Base-by-base conservation (phyloP, 345 rosid species). In the Fremontodendron californicum region DNA sequence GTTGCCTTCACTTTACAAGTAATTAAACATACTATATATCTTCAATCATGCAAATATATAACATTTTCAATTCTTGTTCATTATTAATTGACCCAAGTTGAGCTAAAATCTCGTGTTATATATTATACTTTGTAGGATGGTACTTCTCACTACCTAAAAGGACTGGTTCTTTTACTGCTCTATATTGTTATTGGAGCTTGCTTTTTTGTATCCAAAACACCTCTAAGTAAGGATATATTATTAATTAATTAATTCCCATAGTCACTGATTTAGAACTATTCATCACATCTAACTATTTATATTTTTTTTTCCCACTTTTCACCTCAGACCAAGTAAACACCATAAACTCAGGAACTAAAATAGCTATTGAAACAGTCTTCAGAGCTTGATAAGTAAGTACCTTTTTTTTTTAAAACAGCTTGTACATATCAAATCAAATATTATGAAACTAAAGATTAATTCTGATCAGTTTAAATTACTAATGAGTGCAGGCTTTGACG, bases 101-200 rank as follows among this genome's bases (percentile, higher is more conserved):
- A 37, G 42, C 46, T 64, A 18, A 48, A 60, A 39, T 51, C 23
- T 51, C 37, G 5, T 33, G 29, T 61, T 2, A n/a, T n/a, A n/a
- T n/a, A 73, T 37, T 6, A 63, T 33, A 4, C 60, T 72, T 70
- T 48, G 78, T 31, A 95, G 98, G 99, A 93, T 81, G 99, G 98
- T 5, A 93, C 91, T 58, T 95, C 98, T 69, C 97, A 95, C 80
- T 95, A 95, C 90, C 61, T 94, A 87, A 94, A 94, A 81, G 98
- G 98, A 46, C 64, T 93, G 74, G 82, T 89, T 73, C 90, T 92
- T 37, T 66, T 91, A 40, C 79, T 93, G 58, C 87, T 92, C 81
- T 96, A 93, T 79, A 5, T 91, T 9, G 91, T 93, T 8, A 89
- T 95, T 49, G 96, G 87, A 39, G 88, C 96, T 13, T 93, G 97